Evolutionary conservation across 2,329 filamentous ascomycete genomes (phyloP).

Genomic region (Neofusicoccum kwambonambiense): DNA sequence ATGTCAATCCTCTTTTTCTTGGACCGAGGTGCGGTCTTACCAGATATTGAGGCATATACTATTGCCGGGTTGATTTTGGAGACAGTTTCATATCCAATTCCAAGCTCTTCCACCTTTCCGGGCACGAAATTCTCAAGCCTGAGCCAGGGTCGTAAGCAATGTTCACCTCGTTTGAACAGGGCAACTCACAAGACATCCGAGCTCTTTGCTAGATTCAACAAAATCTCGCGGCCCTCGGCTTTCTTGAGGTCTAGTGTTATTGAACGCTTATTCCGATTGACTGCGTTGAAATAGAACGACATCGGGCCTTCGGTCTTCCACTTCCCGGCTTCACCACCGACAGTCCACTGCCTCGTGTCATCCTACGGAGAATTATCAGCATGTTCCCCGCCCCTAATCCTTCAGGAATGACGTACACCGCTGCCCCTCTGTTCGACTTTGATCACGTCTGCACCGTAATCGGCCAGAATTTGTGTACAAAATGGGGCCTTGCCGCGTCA

Average conservation of each 20-base stretch:
- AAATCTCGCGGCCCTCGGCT: slow-evolving; percentile 33
- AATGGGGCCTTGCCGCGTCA: slow-evolving; percentile 16
- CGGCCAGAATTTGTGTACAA: slow-evolving; percentile 21
- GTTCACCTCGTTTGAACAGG: no score
- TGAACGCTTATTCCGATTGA: slow-evolving; percentile 48
- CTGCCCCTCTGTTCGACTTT: slow-evolving; percentile 41
- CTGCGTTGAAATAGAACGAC: slow-evolving; percentile 44
- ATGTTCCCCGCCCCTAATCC: background rate
- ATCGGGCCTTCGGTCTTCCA: slow-evolving; percentile 31
- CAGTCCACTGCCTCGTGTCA: slow-evolving; percentile 35
- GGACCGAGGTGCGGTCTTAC: slow-evolving; percentile 16
- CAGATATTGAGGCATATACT: slow-evolving; percentile 46
- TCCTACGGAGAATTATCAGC: slow-evolving; percentile 16
- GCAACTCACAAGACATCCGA: slow-evolving; percentile 36
- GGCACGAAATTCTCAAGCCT: slow-evolving; percentile 46
- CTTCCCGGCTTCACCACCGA: slow-evolving; percentile 28
- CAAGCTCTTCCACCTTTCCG: slow-evolving; percentile 42
- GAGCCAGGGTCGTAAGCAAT: background rate
- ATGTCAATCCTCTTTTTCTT: slow-evolving; percentile 26
- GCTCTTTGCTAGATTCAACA: slow-evolving; percentile 21
- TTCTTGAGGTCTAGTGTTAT: slow-evolving; percentile 42
- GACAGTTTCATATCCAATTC: slow-evolving; percentile 42
- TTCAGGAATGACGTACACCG: slow-evolving; percentile 19
- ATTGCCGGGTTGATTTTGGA: slow-evolving; percentile 38
- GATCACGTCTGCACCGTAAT: slow-evolving; percentile 33